A percentile compares a stretch with the other conserved stretches of the same genome.
Evolutionary conservation across 2,329 filamentous ascomycete genomes (phyloP).

Genomic region (Beauveria brongniartii): DNA sequence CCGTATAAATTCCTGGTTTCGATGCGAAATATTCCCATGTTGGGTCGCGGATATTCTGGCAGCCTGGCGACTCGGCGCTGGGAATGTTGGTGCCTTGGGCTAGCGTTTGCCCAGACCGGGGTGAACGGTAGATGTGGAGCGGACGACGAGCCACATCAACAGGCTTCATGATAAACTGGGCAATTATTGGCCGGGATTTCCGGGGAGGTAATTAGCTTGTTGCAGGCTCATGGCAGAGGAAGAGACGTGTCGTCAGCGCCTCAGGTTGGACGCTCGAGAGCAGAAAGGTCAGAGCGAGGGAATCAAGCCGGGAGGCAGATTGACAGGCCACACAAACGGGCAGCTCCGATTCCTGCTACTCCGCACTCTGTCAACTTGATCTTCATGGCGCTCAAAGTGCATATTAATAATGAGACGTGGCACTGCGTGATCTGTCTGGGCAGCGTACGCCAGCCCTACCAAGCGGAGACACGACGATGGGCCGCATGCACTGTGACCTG

Average conservation of each 20-base stretch:
- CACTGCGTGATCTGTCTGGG: neutral
- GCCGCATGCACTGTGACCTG: neutral
- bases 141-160: conserved; percentile 8
- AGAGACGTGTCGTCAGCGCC: neutral
- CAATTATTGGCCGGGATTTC: conserved; percentile 16
- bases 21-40: neutral
- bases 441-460: neutral
- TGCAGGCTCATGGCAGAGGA: neutral
- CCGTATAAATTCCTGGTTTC: neutral
- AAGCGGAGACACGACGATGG: neutral
- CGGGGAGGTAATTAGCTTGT: neutral
- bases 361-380: neutral
- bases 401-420: neutral
- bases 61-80: conserved; percentile 7
- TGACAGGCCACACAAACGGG: too few species aligned
- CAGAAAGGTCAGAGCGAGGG: too few species aligned
- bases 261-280: neutral
- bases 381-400: neutral
- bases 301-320: too few species aligned
- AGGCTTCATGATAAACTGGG: conserved; percentile 23
- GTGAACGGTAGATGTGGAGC: neutral
- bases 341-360: too few species aligned
- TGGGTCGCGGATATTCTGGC: neutral
- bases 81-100: conserved; percentile 24
- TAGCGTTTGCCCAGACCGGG: neutral